Evolutionary conservation across 805 yeast genomes (phyloP).

Genomic region (Myxozyma melibiosi): DNA sequence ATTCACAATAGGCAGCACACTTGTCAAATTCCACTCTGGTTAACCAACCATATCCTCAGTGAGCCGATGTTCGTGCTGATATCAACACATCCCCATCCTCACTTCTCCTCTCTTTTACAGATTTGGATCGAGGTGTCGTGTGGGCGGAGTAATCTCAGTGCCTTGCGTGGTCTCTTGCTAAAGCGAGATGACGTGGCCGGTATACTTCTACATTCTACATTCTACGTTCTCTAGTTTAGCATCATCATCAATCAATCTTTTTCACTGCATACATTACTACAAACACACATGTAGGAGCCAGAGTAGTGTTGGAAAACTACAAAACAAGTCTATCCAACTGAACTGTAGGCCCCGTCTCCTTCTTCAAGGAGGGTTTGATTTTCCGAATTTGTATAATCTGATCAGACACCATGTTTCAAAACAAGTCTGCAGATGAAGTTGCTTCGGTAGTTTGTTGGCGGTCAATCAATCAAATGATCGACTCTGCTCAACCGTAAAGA

Average conservation of each 20-base stretch:
- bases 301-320: constrained; percentile 15
- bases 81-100: constrained; percentile 19
- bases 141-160: constrained; percentile 28
- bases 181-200: constrained; percentile 22
- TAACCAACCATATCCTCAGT: constrained; percentile 18
- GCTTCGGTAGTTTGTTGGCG: constrained; percentile 8
- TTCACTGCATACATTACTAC: neutral
- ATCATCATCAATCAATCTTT: neutral
- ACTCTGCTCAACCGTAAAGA: neutral
- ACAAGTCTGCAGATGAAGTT: constrained; percentile 27
- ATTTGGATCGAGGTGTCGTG: neutral
- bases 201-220: constrained; percentile 23
- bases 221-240: neutral
- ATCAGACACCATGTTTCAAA: constrained; percentile 3
- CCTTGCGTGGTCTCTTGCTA: neutral
- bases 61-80: constrained; percentile 34
- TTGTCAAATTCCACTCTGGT: constrained; percentile 33
- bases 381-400: constrained; percentile 31
- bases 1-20: constrained; percentile 31
- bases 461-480: neutral
- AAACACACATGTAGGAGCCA: constrained; percentile 7
- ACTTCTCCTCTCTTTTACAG: neutral
- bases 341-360: constrained; percentile 15
- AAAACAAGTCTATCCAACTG: constrained; percentile 16
- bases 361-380: neutral